Evolutionary conservation across 805 yeast genomes (phyloP).

Genomic region (Torulaspora quercuum): DNA sequence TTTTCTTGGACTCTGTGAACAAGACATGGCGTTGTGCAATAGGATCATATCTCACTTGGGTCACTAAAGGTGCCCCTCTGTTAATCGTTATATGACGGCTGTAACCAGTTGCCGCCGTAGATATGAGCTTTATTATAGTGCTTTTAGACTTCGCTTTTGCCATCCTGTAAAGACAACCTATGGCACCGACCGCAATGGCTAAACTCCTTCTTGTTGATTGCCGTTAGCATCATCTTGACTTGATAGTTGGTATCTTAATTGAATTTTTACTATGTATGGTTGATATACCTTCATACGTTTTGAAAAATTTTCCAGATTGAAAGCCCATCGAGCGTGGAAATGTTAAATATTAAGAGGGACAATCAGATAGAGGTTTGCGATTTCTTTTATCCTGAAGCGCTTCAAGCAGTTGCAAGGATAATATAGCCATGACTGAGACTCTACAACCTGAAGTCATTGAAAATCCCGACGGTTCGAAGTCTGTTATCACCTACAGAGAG

Average conservation of each 20-base stretch:
- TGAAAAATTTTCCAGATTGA: conserved; percentile 12
- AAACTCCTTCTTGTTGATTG: no score
- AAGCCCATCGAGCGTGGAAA: conserved; percentile 6
- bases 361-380: no score
- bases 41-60: conserved; percentile 85
- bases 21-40: conserved; percentile 85
- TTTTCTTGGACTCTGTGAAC: conserved; percentile 82
- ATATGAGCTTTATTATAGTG: conserved; percentile 78
- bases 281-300: conserved; percentile 5
- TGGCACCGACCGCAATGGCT: no score
- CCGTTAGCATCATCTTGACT: no score
- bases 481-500: conserved; percentile 71
- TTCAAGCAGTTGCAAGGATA: background rate
- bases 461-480: conserved; percentile 86
- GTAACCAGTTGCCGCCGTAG: conserved; percentile 88
- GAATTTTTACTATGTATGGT: background rate
- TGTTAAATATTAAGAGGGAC: no score
- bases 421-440: conserved; percentile 51
- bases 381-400: no score
- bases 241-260: no score
- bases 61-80: conserved; percentile 73
- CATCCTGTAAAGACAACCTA: no score
- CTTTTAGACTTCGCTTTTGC: conserved; percentile 66
- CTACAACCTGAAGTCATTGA: conserved; percentile 70
- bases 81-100: conserved; percentile 76